Conservation (phyloP, 805 yeast genomes). For the Kazachstania bromeliacearum region DNA sequence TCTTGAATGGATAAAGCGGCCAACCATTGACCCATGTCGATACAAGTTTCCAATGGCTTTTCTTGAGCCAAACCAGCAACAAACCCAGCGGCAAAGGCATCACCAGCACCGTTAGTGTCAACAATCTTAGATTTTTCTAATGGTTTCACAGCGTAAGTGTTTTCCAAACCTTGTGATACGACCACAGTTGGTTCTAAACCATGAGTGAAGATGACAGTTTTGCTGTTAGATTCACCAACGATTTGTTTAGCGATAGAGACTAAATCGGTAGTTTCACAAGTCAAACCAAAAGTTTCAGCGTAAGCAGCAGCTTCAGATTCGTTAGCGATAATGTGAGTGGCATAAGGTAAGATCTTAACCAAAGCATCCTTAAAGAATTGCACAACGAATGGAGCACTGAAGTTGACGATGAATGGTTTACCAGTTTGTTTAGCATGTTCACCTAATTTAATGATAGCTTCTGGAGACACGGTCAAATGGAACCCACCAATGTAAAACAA, state of each 20-base stretch:
- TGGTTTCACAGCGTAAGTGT: slow-evolving; percentile 58
- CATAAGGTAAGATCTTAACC: slow-evolving; percentile 71
- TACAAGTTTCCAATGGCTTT: slow-evolving; percentile 47
- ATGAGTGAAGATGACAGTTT: slow-evolving; percentile 91
- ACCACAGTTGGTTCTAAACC: slow-evolving; percentile 86
- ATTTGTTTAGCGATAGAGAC: slow-evolving; percentile 71
- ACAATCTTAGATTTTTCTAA: slow-evolving; percentile 58
- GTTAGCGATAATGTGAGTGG: slow-evolving; percentile 87
- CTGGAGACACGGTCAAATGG: slow-evolving; percentile 97
- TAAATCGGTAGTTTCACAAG: slow-evolving; percentile 43
- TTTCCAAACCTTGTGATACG: slow-evolving; percentile 44
- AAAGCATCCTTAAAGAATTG: slow-evolving; percentile 90
- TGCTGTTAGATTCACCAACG: slow-evolving; percentile 50
- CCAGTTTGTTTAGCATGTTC: slow-evolving; percentile 80
- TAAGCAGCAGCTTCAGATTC: slow-evolving; percentile 95
- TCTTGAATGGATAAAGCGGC: slow-evolving; percentile 88
- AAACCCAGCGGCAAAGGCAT: slow-evolving; percentile 96
- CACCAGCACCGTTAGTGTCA: slow-evolving; percentile 99
- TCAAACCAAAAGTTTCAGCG: slow-evolving; percentile 73
- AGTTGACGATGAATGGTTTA: slow-evolving; percentile 73
- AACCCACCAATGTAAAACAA: slow-evolving; percentile 95
- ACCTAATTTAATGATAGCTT: slow-evolving; percentile 82
- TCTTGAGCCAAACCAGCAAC: slow-evolving; percentile 78
- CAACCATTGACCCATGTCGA: slow-evolving; percentile 93
- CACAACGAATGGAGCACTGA: slow-evolving; percentile 95